A percentile compares a stretch with the other conserved stretches of the same genome.
phyloP scores from a whole-genome alignment of 2,329 filamentous ascomycete species.

The Trichoderma cornu-damae region DNA sequence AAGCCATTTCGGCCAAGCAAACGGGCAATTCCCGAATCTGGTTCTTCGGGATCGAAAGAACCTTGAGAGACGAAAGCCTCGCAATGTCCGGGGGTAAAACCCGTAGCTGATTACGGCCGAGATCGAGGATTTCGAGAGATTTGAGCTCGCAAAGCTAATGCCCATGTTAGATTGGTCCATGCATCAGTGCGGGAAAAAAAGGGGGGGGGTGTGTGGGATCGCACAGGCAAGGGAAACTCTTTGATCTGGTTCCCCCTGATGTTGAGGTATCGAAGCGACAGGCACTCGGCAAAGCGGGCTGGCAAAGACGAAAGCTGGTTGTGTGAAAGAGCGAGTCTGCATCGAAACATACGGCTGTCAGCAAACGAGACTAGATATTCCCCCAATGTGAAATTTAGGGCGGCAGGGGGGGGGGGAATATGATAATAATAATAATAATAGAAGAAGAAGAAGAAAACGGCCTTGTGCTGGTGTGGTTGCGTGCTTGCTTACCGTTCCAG shows the following conservation, averaged over 20 bases:
- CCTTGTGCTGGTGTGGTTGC: background rate
- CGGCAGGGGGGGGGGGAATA: too few relatives aligned
- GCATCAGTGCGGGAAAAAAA: background rate
- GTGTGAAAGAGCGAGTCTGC: constrained; percentile 73
- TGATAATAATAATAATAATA: too few relatives aligned
- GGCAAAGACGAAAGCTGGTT: constrained; percentile 70
- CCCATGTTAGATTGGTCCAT: constrained; percentile 22
- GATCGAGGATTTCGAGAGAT: constrained; percentile 85
- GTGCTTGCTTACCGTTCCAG: constrained; percentile 66
- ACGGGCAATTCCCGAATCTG: constrained; percentile 77
- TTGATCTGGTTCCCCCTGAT: constrained; percentile 70
- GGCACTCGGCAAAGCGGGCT: constrained; percentile 66
- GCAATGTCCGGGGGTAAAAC: constrained; percentile 73
- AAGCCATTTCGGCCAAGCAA: constrained; percentile 83
- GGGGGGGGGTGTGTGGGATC: constrained; percentile 21
- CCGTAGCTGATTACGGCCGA: constrained; percentile 81
- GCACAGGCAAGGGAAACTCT: constrained; percentile 55
- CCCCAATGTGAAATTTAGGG: too few relatives aligned
- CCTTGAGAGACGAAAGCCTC: constrained; percentile 78
- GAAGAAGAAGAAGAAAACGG: background rate
- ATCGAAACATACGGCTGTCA: constrained; percentile 7
- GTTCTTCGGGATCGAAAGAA: constrained; percentile 82
- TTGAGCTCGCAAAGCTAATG: constrained; percentile 75
- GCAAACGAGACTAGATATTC: background rate
- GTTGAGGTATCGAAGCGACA: constrained; percentile 73